Evolutionary conservation across 768 basidiomycete genomes (phyloP), one percentile per base, ranked within the genome.

Genomic region (Lentinula raphanica): DNA sequence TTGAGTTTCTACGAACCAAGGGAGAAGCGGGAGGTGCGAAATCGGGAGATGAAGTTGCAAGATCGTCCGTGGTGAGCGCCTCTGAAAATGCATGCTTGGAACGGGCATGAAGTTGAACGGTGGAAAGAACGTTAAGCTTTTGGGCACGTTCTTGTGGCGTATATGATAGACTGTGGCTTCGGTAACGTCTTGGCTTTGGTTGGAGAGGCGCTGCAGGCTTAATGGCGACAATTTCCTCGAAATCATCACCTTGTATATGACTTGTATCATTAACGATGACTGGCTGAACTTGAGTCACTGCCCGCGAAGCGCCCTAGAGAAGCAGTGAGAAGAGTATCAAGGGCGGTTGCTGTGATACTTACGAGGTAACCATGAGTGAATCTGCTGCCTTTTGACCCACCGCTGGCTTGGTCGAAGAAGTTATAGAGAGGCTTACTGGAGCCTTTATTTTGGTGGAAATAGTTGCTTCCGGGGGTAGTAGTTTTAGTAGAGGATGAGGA

Each of bases 301-400:
- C 79, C 49, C 91, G 82, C 9, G 84, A 86, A 1, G 85, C 80
- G 32, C 81, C 83, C 89, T 90, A 66, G 19, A 59, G 44, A 53
- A 28, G 13, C n/a, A 12, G 31, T 31, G 45, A 50, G 35, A 45
- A 23, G 36, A 44, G 59, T 5, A 31, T 11, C 25, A 53, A 36
- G 9, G 25, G 23, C 5, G 1, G 23, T 23, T 23, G 13, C 8
- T 27, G 17, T 63, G 9, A 58, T 3, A 59, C 82, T 66, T 58
- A 91, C 89, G 27, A 80, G 82, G 68, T 85, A 90, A 1, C 84
- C 81, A 50, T 78, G 73, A 68, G 90, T 83, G 66, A 88, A 88
- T 46, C 88, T 80, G 66, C 86, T 81, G 39, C 89, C 88, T 68
- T 88, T 91, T 55, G 87, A 78, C 29, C 88, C 82, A 2, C 90